Evolutionary conservation across 148 eudicot species (phyloP), one percentile per base, ranked within the genome.

Genomic region (Salicornia ramosissima): DNA sequence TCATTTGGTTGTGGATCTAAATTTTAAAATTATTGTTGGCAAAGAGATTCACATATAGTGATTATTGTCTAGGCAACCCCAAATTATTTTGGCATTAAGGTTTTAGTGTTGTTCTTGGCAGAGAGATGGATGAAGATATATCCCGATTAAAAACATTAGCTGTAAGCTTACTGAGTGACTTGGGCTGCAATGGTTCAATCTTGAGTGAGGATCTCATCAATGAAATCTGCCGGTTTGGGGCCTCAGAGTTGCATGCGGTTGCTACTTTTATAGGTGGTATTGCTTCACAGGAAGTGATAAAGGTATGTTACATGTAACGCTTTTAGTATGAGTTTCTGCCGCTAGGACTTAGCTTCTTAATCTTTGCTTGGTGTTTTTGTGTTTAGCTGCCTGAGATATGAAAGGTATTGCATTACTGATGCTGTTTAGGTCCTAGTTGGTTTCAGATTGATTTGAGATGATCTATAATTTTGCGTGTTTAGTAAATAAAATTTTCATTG

Each of bases 231-330:
- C 86, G 98, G 43, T 93, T 85, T 61, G 98, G 98, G 65, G 96
- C 90, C 58, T 80, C 98, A 21, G 98, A 93, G 82, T 90, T 93
- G 43, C 98, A 90, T 69, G 92, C 86, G 4, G 96, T 93, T 76
- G 95, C 96, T 76, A 91, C 98, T 63, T 84, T 84, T 62, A 73
- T 93, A 56, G 98, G 96, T 2, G 98, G 98, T 43, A 83, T 93
- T 57, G 95, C 98, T 36, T 90, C 98, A 25, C 98, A 93, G 74
- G 98, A 93, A 83, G 90, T 86, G 51, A 93, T 93, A 52, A 93
- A 93, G 95, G 98, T 93, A 72, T 31, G 68, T 24, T 52, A 42
- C 34, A 13, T 64, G 4, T 21, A 49, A 9, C 42, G 18, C 13
- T 21, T 40, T 0, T 11, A 4, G 45, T 36, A 25, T 53, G 31